These are phyloP conservation scores for Volutella citrinella DNA, from an alignment of 2,329 filamentous ascomycete species.

Conservation along the genomic window DNA sequence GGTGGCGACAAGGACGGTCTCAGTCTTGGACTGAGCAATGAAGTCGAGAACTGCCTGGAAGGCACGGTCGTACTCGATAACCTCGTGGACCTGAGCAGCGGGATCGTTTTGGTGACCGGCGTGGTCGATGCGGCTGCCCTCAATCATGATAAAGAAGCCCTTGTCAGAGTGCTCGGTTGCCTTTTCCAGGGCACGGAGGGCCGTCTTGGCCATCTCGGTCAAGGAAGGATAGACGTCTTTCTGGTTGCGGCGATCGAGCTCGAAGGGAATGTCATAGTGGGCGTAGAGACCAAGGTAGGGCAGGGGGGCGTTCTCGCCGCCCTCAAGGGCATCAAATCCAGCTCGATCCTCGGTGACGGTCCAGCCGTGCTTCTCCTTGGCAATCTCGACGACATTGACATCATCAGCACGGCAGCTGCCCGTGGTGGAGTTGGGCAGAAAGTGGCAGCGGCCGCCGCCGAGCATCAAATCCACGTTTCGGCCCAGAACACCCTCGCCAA, in stretches of 20 bases:
- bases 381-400: conserved; percentile 70
- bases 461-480: conserved; percentile 88
- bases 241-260: conserved; percentile 82
- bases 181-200: conserved; percentile 72
- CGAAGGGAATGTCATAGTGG: conserved; percentile 79
- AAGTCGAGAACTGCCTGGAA: conserved; percentile 85
- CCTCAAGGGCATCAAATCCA: conserved; percentile 71
- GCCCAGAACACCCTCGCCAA: conserved; percentile 83
- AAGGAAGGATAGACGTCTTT: conserved; percentile 81
- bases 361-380: conserved; percentile 74
- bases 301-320: conserved; percentile 66
- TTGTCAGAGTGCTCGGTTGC: conserved; percentile 82
- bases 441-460: conserved; percentile 90
- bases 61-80: conserved; percentile 89
- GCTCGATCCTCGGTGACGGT: conserved; percentile 69
- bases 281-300: conserved; percentile 88
- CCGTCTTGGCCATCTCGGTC: conserved; percentile 85
- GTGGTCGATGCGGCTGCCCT: conserved; percentile 94
- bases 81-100: conserved; percentile 82
- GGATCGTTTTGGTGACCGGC: conserved; percentile 85
- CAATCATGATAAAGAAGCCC: conserved; percentile 98
- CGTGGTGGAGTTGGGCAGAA: conserved; percentile 75
- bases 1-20: conserved; percentile 81
- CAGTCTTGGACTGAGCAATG: conserved; percentile 67
- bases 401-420: conserved; percentile 82